Base-by-base conservation (phyloP, 176 grass and related monocot species). In the Tillandsia leiboldiana region DNA sequence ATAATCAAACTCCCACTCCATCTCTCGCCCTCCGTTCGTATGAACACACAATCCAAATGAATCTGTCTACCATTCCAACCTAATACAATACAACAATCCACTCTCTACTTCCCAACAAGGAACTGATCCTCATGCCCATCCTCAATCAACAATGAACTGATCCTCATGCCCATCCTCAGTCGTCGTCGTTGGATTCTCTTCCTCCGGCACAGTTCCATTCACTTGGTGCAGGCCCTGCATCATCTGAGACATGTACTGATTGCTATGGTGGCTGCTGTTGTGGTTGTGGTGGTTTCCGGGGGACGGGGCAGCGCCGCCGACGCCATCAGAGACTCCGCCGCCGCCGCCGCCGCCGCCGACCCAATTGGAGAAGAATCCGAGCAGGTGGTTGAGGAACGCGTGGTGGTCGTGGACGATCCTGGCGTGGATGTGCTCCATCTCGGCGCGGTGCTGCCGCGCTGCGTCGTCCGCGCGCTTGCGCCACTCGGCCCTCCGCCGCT, bases 391-490 rank as follows among this genome's bases (percentile, higher is more conserved):
- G 9, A 73, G 12, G 17, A 73, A 12, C 48, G 11, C 63, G 20
- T 73, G 71, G 18, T 73, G 71, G 6, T 73, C 57, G 11, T 73
- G 71, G 58, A 73, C 47, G 71, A 73, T 73, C 3, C 57, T 63
- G 3, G 54, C 71, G 12, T 73, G 57, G 18, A 73, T 63, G 57
- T 50, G 33, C 42, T 73, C 71, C 51, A 73, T 73, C 71, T 73
- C 71, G 14, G 57, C 57, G 22, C 57, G 29, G 71, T 73, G 71
- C 10, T 64, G 56, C 11, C 42, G 22, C 18, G 63, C 42, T 20
- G 63, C 63, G 17, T 49, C 71, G 11, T 73, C 71, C 6, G 63
- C 10, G n/a, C 56, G 11, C 71, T 73, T 73, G 42, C 58, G 62
- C 71, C 71, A 63, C n/a, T 73, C 71, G 9, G 8, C 11, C 57